phyloP scores from a whole-genome alignment of 805 yeast species.

The Schwanniomyces pseudopolymorphus region DNA sequence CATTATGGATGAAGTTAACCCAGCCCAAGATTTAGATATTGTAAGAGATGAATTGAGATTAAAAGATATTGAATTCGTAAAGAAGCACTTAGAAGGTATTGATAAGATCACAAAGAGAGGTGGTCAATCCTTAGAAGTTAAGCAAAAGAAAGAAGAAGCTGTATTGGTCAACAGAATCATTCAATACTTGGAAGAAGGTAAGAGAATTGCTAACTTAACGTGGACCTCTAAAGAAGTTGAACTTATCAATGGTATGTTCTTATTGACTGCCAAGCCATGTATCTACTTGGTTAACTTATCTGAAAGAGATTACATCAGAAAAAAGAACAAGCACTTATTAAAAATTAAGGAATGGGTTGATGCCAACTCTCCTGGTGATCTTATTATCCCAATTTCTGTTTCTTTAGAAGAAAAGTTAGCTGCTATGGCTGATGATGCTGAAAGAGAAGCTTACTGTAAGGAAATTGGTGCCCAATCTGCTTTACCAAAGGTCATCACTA shows the following conservation, averaged over 20 bases:
- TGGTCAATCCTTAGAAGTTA: constrained; percentile 85
- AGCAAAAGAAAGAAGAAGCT: constrained; percentile 84
- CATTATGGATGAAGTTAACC: constrained; percentile 90
- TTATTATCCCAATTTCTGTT: constrained; percentile 91
- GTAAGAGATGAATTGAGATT: constrained; percentile 88
- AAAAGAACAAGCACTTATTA: constrained; percentile 82
- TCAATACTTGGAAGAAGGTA: constrained; percentile 74
- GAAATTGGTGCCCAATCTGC: constrained; percentile 72
- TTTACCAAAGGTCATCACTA: constrained; percentile 78
- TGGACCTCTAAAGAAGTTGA: constrained; percentile 95
- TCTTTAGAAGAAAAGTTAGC: constrained; percentile 90
- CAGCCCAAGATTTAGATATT: constrained; percentile 90
- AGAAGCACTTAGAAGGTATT: constrained; percentile 73
- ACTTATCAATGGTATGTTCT: constrained; percentile 77
- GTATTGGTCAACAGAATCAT: constrained; percentile 73
- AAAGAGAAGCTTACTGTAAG: constrained; percentile 74
- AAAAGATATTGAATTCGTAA: constrained; percentile 94
- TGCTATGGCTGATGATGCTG: constrained; percentile 80
- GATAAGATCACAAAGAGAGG: constrained; percentile 83
- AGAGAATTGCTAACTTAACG: constrained; percentile 80
- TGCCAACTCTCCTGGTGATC: constrained; percentile 76
- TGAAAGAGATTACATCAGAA: constrained; percentile 83
- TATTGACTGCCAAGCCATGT: constrained; percentile 93
- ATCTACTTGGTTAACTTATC: constrained; percentile 89
- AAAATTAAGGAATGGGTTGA: constrained; percentile 91